Percentiles rank a stretch among this genome's conserved stretches.
phyloP scores from a whole-genome alignment of 768 basidiomycete species.

The Clathrus columnatus region DNA sequence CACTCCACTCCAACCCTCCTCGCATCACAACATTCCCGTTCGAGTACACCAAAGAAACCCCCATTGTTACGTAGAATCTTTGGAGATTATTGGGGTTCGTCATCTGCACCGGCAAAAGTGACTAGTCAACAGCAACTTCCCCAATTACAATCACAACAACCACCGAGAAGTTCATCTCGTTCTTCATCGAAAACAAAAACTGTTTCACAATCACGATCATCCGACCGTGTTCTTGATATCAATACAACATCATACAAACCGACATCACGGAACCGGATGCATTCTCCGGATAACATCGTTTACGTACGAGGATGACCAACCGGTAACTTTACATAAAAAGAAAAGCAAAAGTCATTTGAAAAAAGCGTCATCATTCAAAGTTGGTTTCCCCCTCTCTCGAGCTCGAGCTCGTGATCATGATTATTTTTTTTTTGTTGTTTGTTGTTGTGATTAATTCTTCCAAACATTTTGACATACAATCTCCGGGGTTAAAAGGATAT shows the following conservation, averaged over 20 bases:
- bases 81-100: conserved; percentile 3
- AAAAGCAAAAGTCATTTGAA: neutral
- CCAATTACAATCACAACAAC: neutral
- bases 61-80: conserved; percentile 8
- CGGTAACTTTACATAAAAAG: neutral
- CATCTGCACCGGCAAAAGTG: neutral
- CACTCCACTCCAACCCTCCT: conserved; percentile 9
- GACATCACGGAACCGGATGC: neutral
- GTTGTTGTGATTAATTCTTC: neutral
- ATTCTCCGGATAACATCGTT: conserved; percentile 2
- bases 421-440: neutral
- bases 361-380: neutral
- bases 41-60: neutral
- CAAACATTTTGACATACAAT: neutral
- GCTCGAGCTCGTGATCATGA: neutral
- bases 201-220: conserved; percentile 7
- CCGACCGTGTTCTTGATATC: neutral
- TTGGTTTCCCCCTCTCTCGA: neutral
- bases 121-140: neutral
- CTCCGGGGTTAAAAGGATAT: neutral
- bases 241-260: neutral
- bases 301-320: conserved; percentile 3
- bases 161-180: conserved; percentile 1
- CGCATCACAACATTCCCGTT: neutral
- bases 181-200: conserved; percentile 8